These are phyloP conservation scores for Wickerhamiella pararugosa DNA, from an alignment of 1,139 yeast species.

Conservation along the genomic window DNA sequence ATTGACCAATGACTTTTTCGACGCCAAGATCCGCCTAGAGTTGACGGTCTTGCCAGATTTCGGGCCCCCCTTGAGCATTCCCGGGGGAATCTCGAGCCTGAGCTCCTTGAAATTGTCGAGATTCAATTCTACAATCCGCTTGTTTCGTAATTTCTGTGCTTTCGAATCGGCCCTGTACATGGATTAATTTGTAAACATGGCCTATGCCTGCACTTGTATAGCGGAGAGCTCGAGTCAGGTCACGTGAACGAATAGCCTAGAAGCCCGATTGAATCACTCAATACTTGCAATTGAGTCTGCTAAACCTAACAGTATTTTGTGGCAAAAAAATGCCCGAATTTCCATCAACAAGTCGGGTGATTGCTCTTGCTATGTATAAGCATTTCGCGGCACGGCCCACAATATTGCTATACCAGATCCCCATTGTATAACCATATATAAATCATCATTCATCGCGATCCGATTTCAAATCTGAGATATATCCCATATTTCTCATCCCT, in stretches of 20 bases:
- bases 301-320: no score
- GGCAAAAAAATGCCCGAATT: no score
- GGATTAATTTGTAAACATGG: no score
- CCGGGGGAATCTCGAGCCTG: slow-evolving; percentile 26
- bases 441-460: no score
- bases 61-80: slow-evolving; percentile 18
- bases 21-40: slow-evolving; percentile 26
- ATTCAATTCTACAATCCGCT: slow-evolving; percentile 28
- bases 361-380: no score
- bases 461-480: no score
- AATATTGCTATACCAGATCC: no score
- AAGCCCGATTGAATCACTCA: neutral
- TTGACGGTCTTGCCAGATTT: slow-evolving; percentile 21
- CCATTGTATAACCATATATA: no score
- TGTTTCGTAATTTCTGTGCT: slow-evolving; percentile 11
- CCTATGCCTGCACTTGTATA: neutral
- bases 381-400: no score
- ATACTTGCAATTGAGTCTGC: neutral
- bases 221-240: neutral
- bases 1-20: slow-evolving; percentile 27
- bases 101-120: slow-evolving; percentile 29
- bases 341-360: no score
- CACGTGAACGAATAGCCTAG: neutral
- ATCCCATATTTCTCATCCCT: no score
- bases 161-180: slow-evolving; percentile 4